These are phyloP conservation scores for Populus hybrid DNA, from an alignment of 441 rosid species.

Conservation along the genomic window DNA sequence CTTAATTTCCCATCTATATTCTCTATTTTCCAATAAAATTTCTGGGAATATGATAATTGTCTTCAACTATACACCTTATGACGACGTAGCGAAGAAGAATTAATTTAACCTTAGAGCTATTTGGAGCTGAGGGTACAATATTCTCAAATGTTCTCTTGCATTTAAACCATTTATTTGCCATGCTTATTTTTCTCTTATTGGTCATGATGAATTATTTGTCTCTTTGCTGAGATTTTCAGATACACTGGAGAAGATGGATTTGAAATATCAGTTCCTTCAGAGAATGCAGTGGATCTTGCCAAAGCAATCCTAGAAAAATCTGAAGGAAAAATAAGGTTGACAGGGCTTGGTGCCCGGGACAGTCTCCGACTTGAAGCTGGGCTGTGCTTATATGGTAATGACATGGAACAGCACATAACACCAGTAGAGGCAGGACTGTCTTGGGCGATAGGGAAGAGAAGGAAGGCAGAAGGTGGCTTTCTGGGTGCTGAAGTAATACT, in stretches of 20 bases:
- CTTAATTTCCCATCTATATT: not conserved
- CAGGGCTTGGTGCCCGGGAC: slow-evolving; percentile 95
- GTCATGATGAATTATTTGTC: slow-evolving; percentile 9
- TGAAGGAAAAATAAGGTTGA: slow-evolving; percentile 81
- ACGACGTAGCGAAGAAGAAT: not conserved
- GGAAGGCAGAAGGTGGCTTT: slow-evolving; percentile 92
- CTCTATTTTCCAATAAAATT: not conserved
- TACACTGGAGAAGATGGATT: slow-evolving; percentile 98
- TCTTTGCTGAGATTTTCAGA: slow-evolving; percentile 35
- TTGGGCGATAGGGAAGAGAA: slow-evolving; percentile 96
- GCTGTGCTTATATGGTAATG: slow-evolving; percentile 84
- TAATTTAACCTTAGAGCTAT: no score
- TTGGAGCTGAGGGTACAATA: not conserved
- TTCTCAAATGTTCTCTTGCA: not conserved
- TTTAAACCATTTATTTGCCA: not conserved
- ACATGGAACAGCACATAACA: slow-evolving; percentile 87
- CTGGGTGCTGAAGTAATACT: slow-evolving; percentile 85
- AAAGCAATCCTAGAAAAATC: slow-evolving; percentile 92
- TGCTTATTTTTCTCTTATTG: not conserved
- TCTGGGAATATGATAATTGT: not conserved
- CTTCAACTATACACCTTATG: not conserved
- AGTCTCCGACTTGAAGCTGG: slow-evolving; percentile 96
- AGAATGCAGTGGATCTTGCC: slow-evolving; percentile 77
- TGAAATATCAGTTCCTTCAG: slow-evolving; percentile 94
- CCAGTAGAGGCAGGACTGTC: slow-evolving; percentile 95